Percentiles rank a stretch among this genome's conserved stretches.
Conservation (phyloP, 129 eudicot species). For the Chrysanthemum seticuspe region DNA sequence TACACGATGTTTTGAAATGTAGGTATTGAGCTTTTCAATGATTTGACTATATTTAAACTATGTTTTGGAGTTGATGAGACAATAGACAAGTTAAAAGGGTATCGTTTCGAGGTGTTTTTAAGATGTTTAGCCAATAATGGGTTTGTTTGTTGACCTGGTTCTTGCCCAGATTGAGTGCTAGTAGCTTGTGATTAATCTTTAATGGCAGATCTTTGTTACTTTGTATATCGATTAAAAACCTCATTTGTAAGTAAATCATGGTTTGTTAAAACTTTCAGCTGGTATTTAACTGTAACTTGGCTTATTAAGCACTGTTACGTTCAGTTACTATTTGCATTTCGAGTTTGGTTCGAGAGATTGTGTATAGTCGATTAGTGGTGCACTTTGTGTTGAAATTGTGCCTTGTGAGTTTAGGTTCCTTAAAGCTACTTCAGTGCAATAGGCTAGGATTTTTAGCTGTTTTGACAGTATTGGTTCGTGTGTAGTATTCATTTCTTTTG, state of each 20-base stretch:
- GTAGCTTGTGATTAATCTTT: not conserved
- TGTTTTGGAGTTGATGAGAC: not conserved
- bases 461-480: not conserved
- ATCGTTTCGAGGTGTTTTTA: not conserved
- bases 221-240: too few species aligned
- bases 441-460: not conserved
- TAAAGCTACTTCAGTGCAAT: too few species aligned
- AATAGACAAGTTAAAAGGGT: not conserved
- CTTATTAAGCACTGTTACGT: too few species aligned
- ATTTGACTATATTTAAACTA: not conserved
- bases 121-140: not conserved
- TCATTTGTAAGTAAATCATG: too few species aligned
- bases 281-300: too few species aligned
- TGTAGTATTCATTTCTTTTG: too few species aligned
- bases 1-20: not conserved
- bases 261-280: too few species aligned
- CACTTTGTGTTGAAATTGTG: too few species aligned
- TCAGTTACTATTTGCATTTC: not conserved
- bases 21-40: not conserved
- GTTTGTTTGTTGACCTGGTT: not conserved
- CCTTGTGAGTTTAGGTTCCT: too few species aligned
- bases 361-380: too few species aligned
- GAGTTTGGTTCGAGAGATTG: not conserved
- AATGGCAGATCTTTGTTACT: too few species aligned
- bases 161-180: too few species aligned